Percentiles rank a stretch among this genome's conserved stretches.
phyloP scores from a whole-genome alignment of 495 filamentous ascomycete genomes.

The Penicillium atrosanguineum region DNA sequence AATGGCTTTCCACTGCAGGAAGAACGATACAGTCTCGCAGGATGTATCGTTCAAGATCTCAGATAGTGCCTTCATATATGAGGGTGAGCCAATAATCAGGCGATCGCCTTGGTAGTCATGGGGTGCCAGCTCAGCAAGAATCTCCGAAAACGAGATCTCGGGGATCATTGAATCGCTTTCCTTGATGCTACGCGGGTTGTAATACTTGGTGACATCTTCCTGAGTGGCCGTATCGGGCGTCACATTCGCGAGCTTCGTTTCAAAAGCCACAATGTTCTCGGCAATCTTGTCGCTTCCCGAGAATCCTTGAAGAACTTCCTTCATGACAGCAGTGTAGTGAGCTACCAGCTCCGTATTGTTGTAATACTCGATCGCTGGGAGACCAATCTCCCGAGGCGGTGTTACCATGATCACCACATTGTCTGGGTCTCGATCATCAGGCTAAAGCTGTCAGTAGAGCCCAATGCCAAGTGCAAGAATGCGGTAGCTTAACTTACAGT shows the following conservation, averaged over 20 bases:
- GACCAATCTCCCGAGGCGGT: slow-evolving; percentile 52
- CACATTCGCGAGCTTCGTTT: slow-evolving; percentile 57
- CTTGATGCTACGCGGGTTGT: slow-evolving; percentile 53
- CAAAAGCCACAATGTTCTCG: slow-evolving; percentile 55
- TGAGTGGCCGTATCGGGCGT: slow-evolving; percentile 57
- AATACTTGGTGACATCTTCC: slow-evolving; percentile 59
- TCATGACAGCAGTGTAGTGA: slow-evolving; percentile 51
- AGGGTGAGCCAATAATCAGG: slow-evolving; percentile 57
- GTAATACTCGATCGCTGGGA: slow-evolving; percentile 66
- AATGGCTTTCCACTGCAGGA: slow-evolving; percentile 62
- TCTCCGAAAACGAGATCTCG: slow-evolving; percentile 49
- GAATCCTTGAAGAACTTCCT: slow-evolving; percentile 38
- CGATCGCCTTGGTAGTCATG: slow-evolving; percentile 46
- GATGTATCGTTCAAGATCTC: slow-evolving; percentile 45
- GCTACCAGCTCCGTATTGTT: slow-evolving; percentile 52
- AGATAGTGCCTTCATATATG: slow-evolving; percentile 52
- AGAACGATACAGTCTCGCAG: slow-evolving; percentile 50
- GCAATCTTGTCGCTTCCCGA: slow-evolving; percentile 25
- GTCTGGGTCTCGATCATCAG: slow-evolving; percentile 65
- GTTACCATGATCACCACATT: slow-evolving; percentile 55
- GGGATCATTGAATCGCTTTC: slow-evolving; percentile 54
- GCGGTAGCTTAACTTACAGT: slow-evolving; percentile 38
- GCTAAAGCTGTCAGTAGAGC: slow-evolving; percentile 25
- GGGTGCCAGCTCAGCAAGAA: slow-evolving; percentile 55
- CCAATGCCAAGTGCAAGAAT: not conserved